Evolutionary conservation across 768 basidiomycete species (phyloP), one percentile per base, ranked within the genome.

Genomic region (Lactarius tabidus): DNA sequence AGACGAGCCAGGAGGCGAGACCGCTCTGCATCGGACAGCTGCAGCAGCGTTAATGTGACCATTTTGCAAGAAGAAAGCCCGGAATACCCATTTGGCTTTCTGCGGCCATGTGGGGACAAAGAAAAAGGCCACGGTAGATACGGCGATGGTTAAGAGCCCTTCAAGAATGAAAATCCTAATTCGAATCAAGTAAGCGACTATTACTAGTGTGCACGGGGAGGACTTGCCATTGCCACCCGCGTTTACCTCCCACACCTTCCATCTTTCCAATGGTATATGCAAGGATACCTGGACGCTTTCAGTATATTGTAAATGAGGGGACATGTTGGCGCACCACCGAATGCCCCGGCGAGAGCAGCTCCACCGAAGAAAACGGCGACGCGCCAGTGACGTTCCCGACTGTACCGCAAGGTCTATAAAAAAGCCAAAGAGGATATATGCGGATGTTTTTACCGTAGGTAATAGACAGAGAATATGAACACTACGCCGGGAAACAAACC

Each of bases 311-410:
- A 20, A n/a, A 41, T 38, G 38, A 29, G 8, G 38, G 15, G n/a
- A 43, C n/a, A 9, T 10, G 7, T 15, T 18, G n/a, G 65, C 72
- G 64, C 72, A 78, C 84, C 83, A 67, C 85, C 85, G 66, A 88
- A 87, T 2, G 86, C 86, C 31, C 87, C 85, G 8, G 86, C 83
- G 26, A 87, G 75, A 7, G 84, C 82, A 6, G 85, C 81, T 57
- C 82, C 86, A 35, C 84, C 83, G 64, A 87, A 85, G 73, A 86
- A 85, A 45, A 88, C 77, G 0, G 84, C 83, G 7, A 87, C 83
- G 57, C 87, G 79, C 79, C 81, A 82, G 66, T 84, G 83, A 1
- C 85, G 81, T 70, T 87, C 82, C 39, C 77, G 79, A 48, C 87
- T 85, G 62, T 20, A 48, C 17, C 56, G 62, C 57, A 28, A 48